These are phyloP conservation scores for Cercospora citrullina DNA, from an alignment of 2,329 filamentous ascomycete genomes.

Conservation along the genomic window DNA sequence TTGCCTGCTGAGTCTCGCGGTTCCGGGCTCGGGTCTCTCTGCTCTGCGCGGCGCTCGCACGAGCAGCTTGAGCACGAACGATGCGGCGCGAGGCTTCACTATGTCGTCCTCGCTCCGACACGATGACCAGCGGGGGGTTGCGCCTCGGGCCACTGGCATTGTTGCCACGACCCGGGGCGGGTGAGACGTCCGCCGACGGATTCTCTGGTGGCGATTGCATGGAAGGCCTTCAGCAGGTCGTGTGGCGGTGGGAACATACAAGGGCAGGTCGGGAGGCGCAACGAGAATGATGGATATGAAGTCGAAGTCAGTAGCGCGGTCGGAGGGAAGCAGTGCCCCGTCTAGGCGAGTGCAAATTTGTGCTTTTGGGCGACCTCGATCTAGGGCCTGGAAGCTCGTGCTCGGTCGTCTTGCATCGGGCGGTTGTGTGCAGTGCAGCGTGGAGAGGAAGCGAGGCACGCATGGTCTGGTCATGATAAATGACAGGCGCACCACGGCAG, in stretches of 20 bases:
- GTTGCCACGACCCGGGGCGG: background rate
- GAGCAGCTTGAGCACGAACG: slow-evolving; percentile 38
- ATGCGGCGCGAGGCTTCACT: slow-evolving; percentile 36
- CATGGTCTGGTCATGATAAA: background rate
- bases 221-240: background rate
- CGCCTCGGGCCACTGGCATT: slow-evolving; percentile 13
- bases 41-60: slow-evolving; percentile 38
- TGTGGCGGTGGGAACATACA: background rate
- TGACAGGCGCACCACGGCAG: background rate
- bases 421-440: background rate
- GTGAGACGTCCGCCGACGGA: background rate
- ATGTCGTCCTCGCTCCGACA: slow-evolving; percentile 36
- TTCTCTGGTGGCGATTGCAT: background rate
- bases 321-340: background rate
- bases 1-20: slow-evolving; percentile 31
- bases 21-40: slow-evolving; percentile 38
- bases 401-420: background rate
- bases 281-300: background rate
- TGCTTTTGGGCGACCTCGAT: background rate
- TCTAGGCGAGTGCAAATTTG: background rate
- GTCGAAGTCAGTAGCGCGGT: background rate
- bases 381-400: background rate
- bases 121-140: slow-evolving; percentile 37
- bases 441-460: background rate
- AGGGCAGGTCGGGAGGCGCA: background rate